Base-by-base conservation (phyloP, 2,329 filamentous ascomycete genomes). In the Thyridium curvatum region DNA sequence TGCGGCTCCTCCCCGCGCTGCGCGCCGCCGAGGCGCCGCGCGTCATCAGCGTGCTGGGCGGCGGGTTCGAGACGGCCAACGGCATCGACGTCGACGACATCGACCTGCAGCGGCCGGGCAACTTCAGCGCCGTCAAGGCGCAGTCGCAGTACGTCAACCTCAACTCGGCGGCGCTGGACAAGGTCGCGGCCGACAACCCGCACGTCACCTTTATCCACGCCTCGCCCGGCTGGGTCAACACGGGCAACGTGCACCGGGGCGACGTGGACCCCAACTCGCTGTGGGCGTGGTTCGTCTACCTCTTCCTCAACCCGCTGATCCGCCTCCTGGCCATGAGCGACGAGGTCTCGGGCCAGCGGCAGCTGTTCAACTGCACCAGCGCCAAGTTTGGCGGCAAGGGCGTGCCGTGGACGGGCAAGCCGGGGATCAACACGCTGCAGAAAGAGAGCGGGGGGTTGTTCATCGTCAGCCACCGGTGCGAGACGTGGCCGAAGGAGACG, bases 201-300 rank as follows among this genome's bases (percentile, higher is more conserved):
- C 18, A 44, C 15, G 46, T 65, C 4, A 53, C 52, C 1, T 63
- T 64, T 43, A 51, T 64, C 18, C 60, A 66, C 45, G 12, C 59
- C 4, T 42, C 54, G 10, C 36, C 51, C 3, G 62, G 61, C 1
- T 70, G 65, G 65, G 66, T 65, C 38, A 64, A 64, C 34, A 71
- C 68, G 0, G 67, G 68, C 1, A 67, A 71, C 39, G 60, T 70
- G 1, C 66, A 64, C 34, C 56, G 48, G 2, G 53, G 65, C 26
- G 58, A 61, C 39, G 37, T 40, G 1, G 32, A 57, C 8, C 38
- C 51, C 7, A 42, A 46, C n/a, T 56, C 53, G 3, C 16, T 52
- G 21, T 30, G 48, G 40, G 46, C 21, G 26, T 61, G 59, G 55
- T 12, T 60, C 7, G 41, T 59, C 32, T 54, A 58, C 52, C 43